Conservation (phyloP, 805 yeast species). For the Sugiyamaella boreocaroliniensis region DNA sequence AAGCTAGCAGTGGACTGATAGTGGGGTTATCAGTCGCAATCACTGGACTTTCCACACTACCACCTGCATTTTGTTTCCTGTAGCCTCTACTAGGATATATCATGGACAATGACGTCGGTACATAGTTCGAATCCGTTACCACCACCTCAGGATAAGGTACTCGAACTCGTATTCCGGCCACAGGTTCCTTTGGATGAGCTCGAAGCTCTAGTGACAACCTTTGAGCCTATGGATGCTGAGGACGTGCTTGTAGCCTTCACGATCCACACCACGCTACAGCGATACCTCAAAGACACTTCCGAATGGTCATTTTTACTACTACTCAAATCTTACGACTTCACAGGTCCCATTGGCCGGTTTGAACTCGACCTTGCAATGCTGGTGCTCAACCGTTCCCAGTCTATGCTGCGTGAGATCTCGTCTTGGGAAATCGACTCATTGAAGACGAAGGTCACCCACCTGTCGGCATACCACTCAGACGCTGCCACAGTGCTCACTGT, state of each 20-base stretch:
- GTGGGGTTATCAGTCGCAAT: too few relatives aligned
- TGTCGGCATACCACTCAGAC: constrained; percentile 20
- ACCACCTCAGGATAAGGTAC: neutral
- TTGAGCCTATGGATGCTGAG: constrained; percentile 14
- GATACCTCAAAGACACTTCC: constrained; percentile 24
- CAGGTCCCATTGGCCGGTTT: constrained; percentile 19
- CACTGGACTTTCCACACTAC: too few relatives aligned
- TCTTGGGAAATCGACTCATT: constrained; percentile 26
- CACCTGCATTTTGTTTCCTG: too few relatives aligned
- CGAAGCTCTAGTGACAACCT: constrained; percentile 12
- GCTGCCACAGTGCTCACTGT: constrained; percentile 27
- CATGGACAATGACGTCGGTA: neutral
- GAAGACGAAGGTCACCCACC: constrained; percentile 22
- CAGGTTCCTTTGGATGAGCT: constrained; percentile 12
- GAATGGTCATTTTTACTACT: constrained; percentile 26
- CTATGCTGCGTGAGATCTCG: constrained; percentile 20
- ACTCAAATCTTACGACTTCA: constrained; percentile 25
- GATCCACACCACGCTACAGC: constrained; percentile 18
- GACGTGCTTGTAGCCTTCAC: constrained; percentile 21
- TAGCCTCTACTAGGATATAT: too few relatives aligned
- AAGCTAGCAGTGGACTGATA: neutral
- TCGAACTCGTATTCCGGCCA: neutral
- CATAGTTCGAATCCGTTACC: neutral
- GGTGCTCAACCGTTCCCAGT: constrained; percentile 22
- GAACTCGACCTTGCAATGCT: constrained; percentile 26